Conservation (phyloP, 352 stramenopile species). For the Globisporangium lucens region DNA sequence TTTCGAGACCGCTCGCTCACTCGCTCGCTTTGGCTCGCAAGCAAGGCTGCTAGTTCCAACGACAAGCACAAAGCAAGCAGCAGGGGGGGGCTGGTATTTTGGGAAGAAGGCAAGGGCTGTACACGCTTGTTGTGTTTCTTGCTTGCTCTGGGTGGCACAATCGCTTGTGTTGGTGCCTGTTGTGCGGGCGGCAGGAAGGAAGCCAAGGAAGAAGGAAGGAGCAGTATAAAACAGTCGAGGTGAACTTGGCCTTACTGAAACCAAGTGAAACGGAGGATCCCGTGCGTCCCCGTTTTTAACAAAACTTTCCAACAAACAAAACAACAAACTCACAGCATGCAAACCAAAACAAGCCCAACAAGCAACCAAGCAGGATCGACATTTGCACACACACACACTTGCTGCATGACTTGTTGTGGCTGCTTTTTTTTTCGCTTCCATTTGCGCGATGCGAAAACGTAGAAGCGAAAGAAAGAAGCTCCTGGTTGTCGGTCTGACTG, state of each 20-base stretch:
- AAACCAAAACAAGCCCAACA: neutral
- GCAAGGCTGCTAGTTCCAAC: neutral
- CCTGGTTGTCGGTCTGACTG: neutral
- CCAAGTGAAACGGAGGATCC: conserved; percentile 4
- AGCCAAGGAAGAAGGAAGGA: neutral
- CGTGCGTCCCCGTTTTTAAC: neutral
- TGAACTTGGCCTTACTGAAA: conserved; percentile 3
- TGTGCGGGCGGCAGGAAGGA: neutral
- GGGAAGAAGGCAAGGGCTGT: neutral
- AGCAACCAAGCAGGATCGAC: neutral
- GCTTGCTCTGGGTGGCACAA: neutral
- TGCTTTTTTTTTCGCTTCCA: neutral
- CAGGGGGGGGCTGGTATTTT: conserved; percentile 11
- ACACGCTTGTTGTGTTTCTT: neutral
- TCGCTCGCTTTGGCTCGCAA: neutral
- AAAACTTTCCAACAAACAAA: neutral
- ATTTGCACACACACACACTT: neutral
- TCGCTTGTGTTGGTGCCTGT: neutral
- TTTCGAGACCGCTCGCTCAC: neutral
- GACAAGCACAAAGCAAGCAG: neutral
- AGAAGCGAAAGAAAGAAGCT: neutral
- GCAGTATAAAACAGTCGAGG: neutral
- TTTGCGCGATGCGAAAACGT: neutral
- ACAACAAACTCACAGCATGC: neutral
- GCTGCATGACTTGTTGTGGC: neutral